Base-by-base conservation (phyloP, 192 early-diverging fungal genomes). In the Coemansia umbellata region DNA sequence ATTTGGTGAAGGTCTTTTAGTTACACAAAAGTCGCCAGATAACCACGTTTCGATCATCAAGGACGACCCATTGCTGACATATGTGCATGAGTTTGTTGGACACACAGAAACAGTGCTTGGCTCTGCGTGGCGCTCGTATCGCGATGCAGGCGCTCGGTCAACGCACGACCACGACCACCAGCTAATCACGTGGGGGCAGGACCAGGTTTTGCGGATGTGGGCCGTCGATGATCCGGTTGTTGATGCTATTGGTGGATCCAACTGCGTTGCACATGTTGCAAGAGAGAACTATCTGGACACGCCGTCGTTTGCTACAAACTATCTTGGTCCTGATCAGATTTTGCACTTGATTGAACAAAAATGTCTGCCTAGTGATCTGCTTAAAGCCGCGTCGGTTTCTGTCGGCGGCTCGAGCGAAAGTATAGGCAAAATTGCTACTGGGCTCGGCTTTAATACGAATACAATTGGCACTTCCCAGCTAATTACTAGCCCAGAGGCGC, bases 141-240 rank as follows among this genome's bases (percentile, higher is more conserved):
- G 43, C 11, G 45, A 47, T 8, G 37, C 18, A 14, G 40, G 37
- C 35, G 33, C 26, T 7, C 24, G 47, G 43, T 40, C 33, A 26
- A 35, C 15, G 24, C 28, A 54, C 31, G 17, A 40, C 15, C 37
- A 47, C 11, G 62, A 56, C 31, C 52, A 53, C 56, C 65, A 78
- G 59, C 58, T 78, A 3, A 64, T 78, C 6, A 71, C 74, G 27
- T 78, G 74, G 74, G 59, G 55, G n/a, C 37, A 37, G 19, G 74
- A 78, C 48, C 63, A 55, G 53, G 55, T 70, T 19, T 32, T 78
- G 59, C 67, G 74, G 17, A 44, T 66, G 54, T 78, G 74, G 74
- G 28, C 60, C 27, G 32, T 57, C 8, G 47, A 52, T 39, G 36
- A 48, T 15, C 15, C 19, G 21, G 28, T 50, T 10, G 33, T 66